A percentile compares a stretch with the other conserved stretches of the same genome.
These are phyloP conservation scores for Lineolata rhizophorae DNA, from an alignment of 495 filamentous ascomycete species.

Conservation along the genomic window DNA sequence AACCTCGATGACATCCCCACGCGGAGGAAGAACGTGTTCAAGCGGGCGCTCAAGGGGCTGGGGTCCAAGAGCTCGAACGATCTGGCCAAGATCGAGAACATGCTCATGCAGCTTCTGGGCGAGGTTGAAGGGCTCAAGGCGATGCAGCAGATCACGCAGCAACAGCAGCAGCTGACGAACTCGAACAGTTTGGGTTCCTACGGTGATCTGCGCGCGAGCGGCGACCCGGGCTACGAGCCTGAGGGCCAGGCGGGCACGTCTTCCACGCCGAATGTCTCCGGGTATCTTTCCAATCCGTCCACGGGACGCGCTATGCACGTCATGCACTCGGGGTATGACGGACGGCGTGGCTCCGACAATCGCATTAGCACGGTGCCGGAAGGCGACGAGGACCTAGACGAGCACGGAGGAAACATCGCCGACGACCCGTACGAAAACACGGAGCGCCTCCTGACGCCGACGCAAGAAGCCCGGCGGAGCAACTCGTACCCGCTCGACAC, in stretches of 20 bases:
- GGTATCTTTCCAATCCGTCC: slow-evolving; percentile 46
- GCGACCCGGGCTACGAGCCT: slow-evolving; percentile 52
- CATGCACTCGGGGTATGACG: slow-evolving; percentile 30
- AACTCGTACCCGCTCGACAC: slow-evolving; percentile 36
- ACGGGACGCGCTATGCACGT: slow-evolving; percentile 18
- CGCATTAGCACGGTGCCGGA: slow-evolving; percentile 80
- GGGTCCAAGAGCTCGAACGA: slow-evolving; percentile 73
- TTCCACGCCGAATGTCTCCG: slow-evolving; percentile 53
- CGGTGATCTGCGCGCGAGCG: slow-evolving; percentile 33
- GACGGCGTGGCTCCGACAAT: slow-evolving; percentile 36
- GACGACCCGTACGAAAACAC: slow-evolving; percentile 14
- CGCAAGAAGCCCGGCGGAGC: slow-evolving; percentile 15
- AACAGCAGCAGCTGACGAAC: slow-evolving; percentile 13
- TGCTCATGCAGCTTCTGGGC: slow-evolving; percentile 76
- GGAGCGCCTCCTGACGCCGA: slow-evolving; percentile 19
- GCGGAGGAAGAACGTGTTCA: slow-evolving; percentile 79
- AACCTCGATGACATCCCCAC: slow-evolving; percentile 41
- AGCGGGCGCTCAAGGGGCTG: slow-evolving; percentile 73
- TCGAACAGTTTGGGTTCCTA: slow-evolving; percentile 21
- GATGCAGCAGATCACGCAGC: slow-evolving; percentile 15
- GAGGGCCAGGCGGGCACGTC: slow-evolving; percentile 60
- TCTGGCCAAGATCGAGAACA: slow-evolving; percentile 76
- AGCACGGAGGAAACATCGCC: slow-evolving; percentile 2
- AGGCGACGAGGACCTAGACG: slow-evolving; percentile 16
- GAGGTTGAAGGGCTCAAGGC: slow-evolving; percentile 80